Evolutionary conservation across 345 rosid species (phyloP).

Genomic region (Eucalyptus pauciflora): DNA sequence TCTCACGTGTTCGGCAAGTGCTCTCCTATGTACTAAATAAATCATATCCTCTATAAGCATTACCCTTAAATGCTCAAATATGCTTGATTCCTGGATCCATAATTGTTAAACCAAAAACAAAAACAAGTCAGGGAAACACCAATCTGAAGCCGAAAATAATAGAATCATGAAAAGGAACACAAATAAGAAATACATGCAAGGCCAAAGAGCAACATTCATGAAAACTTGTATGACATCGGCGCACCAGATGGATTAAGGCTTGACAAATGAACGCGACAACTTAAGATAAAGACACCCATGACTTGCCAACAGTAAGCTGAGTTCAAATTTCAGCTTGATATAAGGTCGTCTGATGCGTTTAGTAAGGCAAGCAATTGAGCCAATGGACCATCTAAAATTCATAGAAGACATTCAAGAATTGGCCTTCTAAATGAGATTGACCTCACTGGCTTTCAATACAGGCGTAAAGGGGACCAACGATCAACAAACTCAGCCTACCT

Average conservation of each 20-base stretch:
- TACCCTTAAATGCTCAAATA: conserved; percentile 49
- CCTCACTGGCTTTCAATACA: neutral
- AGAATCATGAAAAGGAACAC: neutral
- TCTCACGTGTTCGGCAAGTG: conserved; percentile 36
- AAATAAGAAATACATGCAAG: neutral
- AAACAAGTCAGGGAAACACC: neutral
- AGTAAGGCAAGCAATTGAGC: neutral
- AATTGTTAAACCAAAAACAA: neutral
- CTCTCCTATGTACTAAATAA: conserved; percentile 55
- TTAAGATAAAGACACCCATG: neutral
- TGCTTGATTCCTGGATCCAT: conserved; percentile 32
- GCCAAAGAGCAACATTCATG: neutral
- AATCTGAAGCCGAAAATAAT: neutral
- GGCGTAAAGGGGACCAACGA: neutral
- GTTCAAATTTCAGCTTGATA: neutral
- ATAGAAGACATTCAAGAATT: neutral
- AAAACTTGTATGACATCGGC: neutral
- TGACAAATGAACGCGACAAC: neutral
- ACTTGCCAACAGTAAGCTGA: neutral
- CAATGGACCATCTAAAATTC: neutral
- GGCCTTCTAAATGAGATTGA: neutral
- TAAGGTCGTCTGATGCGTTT: neutral
- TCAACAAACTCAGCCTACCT: neutral
- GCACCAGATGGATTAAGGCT: neutral
- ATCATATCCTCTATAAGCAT: conserved; percentile 90